Conservation (phyloP, 2,329 filamentous ascomycete genomes). For the Neobulgaria alba region DNA sequence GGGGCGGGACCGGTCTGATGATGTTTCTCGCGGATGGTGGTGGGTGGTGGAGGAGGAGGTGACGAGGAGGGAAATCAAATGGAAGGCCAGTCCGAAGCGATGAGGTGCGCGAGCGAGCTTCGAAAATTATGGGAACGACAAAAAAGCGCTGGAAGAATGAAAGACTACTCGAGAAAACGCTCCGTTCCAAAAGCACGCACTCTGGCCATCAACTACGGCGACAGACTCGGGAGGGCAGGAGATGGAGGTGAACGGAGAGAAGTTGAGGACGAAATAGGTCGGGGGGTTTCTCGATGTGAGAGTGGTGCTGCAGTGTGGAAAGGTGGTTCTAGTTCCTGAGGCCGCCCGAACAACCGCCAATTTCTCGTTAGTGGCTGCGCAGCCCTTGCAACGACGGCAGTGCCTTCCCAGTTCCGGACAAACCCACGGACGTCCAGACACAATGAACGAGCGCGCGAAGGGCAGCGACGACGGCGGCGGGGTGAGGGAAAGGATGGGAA, state of each 20-base stretch:
- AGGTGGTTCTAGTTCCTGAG: too few species aligned
- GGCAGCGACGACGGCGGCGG: too few species aligned
- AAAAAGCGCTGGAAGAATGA: conserved; percentile 22
- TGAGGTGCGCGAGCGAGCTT: conserved; percentile 11
- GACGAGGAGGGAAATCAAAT: conserved; percentile 4
- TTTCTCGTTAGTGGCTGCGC: too few species aligned
- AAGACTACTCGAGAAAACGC: conserved; percentile 16
- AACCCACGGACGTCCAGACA: too few species aligned
- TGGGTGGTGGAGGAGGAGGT: conserved; percentile 2
- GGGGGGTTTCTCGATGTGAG: neutral
- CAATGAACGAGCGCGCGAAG: too few species aligned
- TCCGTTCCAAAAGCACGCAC: conserved; percentile 14
- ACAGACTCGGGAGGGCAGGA: conserved; percentile 4
- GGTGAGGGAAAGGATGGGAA: too few species aligned
- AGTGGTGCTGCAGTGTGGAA: neutral
- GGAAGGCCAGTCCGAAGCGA: conserved; percentile 1
- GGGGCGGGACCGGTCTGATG: neutral
- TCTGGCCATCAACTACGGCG: conserved; percentile 23
- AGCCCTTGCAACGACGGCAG: too few species aligned
- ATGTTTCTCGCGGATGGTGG: conserved; percentile 8
- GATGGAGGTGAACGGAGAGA: conserved; percentile 3
- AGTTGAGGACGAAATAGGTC: conserved; percentile 4
- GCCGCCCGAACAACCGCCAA: too few species aligned
- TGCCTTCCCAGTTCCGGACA: too few species aligned
- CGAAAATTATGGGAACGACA: conserved; percentile 16